Base-by-base conservation (phyloP, 352 stramenopile species). In the Phytopythium montanum region DNA sequence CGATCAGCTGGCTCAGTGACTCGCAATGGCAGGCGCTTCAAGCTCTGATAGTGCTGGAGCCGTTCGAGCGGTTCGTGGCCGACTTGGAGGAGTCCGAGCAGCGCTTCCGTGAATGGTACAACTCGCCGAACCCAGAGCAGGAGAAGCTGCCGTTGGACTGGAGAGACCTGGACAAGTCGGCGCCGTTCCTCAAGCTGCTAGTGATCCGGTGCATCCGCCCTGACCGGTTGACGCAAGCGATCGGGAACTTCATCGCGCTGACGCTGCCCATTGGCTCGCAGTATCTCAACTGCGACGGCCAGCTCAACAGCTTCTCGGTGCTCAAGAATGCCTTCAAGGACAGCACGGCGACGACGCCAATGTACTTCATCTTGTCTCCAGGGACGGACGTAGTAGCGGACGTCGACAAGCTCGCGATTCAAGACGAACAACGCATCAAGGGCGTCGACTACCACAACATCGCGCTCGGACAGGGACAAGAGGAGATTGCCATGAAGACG, bases 361-460 rank as follows among this genome's bases (percentile, higher is more conserved):
- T 99, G 63, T 99, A 98, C 68, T 99, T 99, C 62, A 97, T 99
- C 56, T 70, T 99, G 46, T 98, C 90, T 44, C 94, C 95, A 5
- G 96, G 95, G n/a, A 96, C 95, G 0, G 97, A 99, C 70, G 95
- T 99, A 0, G 94, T 99, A 21, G 91, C 85, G 0, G 94, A 98
- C 69, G 77, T 99, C 28, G 97, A 99, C 66, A 90, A 94, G 60
- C 78, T 99, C 41, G 97, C 96, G 0, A 76, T 90, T 4, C 87
- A 96, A 44, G 89, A 98, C 65, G 78, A 93, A 33, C 90, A 97
- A 51, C 85, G 96, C 33, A 87, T 88, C 60, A 98, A 98, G 65
- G 94, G 94, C 34, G 79, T 97, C 34, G 96, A 96, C 54, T 99
- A 99, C 70, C 93, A 98, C 78, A 99, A 92, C 59, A 97, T 98